Base-by-base conservation (phyloP, 352 stramenopile species). In the Pythium sukuiense region DNA sequence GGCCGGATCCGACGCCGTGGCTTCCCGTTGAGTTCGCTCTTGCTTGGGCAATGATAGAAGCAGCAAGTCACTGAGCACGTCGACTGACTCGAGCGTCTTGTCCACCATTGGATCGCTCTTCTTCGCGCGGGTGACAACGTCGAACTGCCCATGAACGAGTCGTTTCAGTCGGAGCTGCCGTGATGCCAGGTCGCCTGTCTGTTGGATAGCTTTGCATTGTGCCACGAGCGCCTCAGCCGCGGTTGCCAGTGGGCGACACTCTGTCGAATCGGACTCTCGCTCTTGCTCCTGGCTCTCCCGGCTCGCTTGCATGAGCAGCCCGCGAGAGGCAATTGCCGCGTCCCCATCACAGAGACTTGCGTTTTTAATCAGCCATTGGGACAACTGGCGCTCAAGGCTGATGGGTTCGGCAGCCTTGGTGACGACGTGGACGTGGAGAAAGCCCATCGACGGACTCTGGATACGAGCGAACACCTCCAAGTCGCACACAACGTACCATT, bases 401-500 rank as follows among this genome's bases (percentile, higher is more conserved):
- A 50, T 29, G 3, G 30, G 13, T 29, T 67, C 59, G 2, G 45
- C 7, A 4, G 4, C 8, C 20, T 54, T 45, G 20, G 14, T 48
- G 5, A 70, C 52, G 7, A 61, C 39, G 32, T 65, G 61, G 24
- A 68, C 37, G 24, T 52, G 61, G 2, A 70, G 61, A 37, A 53
- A 63, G 5, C 61, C 56, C 48, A 83, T 14, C 24, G 73, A 62
- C 0, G 61, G 75, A 30, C 76, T 87, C 9, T 69, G 41, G 12
- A 88, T 59, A 2, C 41, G 55, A 18, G 58, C 65, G 4, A 79
- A 75, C 18, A 87, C 55, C 11, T 58, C 18, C 9, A 76, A 64
- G 9, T 75, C 76, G 3, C 54, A 72, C 3, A 89, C 12, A 1
- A 85, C 14, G 49, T 81, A 77, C 82, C 82, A 88, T 37, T 83